These are phyloP conservation scores for Ramalina intermedia DNA, from an alignment of 495 filamentous ascomycete species.

Conservation along the genomic window DNA sequence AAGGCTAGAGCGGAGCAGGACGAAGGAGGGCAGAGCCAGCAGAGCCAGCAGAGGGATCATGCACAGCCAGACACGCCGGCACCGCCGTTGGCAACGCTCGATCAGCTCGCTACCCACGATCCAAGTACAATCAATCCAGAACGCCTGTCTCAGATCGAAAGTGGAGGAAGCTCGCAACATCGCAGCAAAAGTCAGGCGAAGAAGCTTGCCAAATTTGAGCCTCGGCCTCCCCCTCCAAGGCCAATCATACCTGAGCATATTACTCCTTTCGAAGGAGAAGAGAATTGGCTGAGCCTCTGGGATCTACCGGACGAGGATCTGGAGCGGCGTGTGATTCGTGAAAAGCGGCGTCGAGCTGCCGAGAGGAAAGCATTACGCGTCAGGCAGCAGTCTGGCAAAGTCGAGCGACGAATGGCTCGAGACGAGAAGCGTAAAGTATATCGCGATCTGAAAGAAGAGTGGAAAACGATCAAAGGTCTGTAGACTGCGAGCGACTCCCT, in stretches of 20 bases:
- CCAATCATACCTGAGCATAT: conserved; percentile 20
- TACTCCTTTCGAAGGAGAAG: conserved; percentile 19
- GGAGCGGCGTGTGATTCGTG: conserved; percentile 11
- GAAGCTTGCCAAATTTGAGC: conserved; percentile 12
- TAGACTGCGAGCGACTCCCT: background rate
- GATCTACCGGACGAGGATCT: conserved; percentile 21
- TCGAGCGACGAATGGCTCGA: conserved; percentile 15
- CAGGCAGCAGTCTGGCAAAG: conserved; percentile 19
- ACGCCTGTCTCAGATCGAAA: conserved; percentile 2
- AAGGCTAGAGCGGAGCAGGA: conserved; percentile 7
- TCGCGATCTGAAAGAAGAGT: conserved; percentile 15
- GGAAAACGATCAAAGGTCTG: conserved; percentile 17
- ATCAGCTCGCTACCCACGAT: background rate
- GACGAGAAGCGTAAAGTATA: conserved; percentile 18
- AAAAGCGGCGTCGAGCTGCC: conserved; percentile 16
- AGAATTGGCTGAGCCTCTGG: conserved; percentile 22
- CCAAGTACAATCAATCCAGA: conserved; percentile 3
- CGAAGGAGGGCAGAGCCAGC: conserved; percentile 1
- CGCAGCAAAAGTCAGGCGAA: conserved; percentile 31
- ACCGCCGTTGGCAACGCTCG: background rate
- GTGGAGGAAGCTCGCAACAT: background rate
- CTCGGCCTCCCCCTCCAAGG: conserved; percentile 17
- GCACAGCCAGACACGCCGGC: background rate
- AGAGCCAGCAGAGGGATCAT: background rate
- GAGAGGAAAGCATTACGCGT: conserved; percentile 17